Evolutionary conservation across 2,329 filamentous ascomycete species (phyloP).

Genomic region (Phialophora verrucosa): DNA sequence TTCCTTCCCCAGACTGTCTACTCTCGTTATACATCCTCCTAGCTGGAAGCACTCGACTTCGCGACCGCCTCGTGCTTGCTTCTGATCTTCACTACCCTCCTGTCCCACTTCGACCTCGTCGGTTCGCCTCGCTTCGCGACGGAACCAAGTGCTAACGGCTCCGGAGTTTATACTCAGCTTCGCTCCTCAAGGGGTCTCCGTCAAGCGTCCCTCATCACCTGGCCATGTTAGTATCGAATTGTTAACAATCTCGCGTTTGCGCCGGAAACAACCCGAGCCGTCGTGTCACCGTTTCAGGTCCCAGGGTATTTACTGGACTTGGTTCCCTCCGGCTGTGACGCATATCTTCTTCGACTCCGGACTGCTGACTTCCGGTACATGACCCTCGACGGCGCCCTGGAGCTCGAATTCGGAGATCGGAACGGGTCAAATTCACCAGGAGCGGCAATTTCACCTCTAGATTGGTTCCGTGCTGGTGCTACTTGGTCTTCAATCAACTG

Average conservation of each 20-base stretch:
- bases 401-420: conserved; percentile 9
- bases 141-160: conserved; percentile 11
- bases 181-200: conserved; percentile 13
- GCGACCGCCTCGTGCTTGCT: conserved; percentile 2
- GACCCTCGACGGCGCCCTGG: conserved; percentile 11
- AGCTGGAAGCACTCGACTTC: not conserved
- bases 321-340: not conserved
- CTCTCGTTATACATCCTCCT: conserved; percentile 10
- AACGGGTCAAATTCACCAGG: conserved; percentile 11
- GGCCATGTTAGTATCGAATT: conserved; percentile 20
- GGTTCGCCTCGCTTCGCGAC: conserved; percentile 19
- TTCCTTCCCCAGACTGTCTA: conserved; percentile 7
- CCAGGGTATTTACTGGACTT: conserved; percentile 9
- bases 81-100: conserved; percentile 5
- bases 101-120: conserved; percentile 9
- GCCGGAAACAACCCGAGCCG: conserved; percentile 10
- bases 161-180: conserved; percentile 18
- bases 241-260: conserved; percentile 18
- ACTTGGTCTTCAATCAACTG: not conserved
- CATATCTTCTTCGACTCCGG: conserved; percentile 4
- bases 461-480: not conserved
- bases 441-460: conserved; percentile 2
- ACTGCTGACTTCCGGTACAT: conserved; percentile 14
- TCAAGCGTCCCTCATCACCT: conserved; percentile 12
- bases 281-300: conserved; percentile 18